These are phyloP conservation scores for Mallotus japonicus DNA, from an alignment of 441 rosid species.

Conservation along the genomic window DNA sequence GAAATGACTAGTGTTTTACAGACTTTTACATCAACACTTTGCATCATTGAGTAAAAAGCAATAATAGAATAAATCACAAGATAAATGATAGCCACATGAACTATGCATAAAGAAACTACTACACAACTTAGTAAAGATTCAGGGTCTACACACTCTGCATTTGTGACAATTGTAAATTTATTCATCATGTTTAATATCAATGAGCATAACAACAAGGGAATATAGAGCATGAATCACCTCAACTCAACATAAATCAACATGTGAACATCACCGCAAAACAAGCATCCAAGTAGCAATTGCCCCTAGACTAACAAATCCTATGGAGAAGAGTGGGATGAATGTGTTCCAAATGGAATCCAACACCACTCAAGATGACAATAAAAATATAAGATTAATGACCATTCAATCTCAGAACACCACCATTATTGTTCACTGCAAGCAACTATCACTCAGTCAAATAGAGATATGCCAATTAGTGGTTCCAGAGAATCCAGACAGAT, in stretches of 20 bases:
- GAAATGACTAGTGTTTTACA: no score
- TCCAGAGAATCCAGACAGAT: no score
- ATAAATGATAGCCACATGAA: background rate
- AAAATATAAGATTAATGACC: background rate
- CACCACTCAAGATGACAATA: background rate
- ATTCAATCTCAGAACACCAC: background rate
- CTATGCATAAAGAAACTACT: background rate
- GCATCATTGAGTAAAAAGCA: no score
- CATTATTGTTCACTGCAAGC: background rate
- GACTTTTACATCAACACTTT: background rate
- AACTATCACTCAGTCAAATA: no score
- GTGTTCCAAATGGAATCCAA: background rate
- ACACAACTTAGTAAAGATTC: no score
- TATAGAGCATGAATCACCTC: background rate
- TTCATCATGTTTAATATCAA: background rate
- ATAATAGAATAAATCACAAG: no score
- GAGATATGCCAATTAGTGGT: no score
- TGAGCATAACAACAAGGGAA: background rate
- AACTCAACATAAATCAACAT: background rate
- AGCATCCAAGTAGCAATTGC: background rate
- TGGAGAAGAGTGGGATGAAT: no score
- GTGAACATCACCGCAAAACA: background rate
- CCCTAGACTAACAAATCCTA: no score
- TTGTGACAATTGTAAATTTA: background rate
- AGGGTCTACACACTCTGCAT: no score